Evolutionary conservation across 805 yeast species (phyloP).

Genomic region (Candida succiphila): DNA sequence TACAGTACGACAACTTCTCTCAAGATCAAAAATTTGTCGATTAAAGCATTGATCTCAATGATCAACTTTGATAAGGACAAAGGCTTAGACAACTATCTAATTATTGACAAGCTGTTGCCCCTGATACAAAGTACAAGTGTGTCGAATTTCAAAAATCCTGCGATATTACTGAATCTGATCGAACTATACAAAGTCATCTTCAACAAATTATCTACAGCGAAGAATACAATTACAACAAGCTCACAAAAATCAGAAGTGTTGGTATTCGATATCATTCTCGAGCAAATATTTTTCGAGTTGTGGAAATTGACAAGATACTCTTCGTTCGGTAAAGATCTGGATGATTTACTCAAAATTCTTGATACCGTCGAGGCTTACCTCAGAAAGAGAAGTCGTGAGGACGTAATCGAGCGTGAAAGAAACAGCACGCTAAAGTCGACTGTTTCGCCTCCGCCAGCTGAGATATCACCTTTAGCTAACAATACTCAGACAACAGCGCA

Average conservation of each 20-base stretch:
- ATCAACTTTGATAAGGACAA: slow-evolving; percentile 34
- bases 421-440: background rate
- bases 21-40: slow-evolving; percentile 62
- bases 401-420: slow-evolving; percentile 6
- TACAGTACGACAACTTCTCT: slow-evolving; percentile 81
- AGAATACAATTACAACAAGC: slow-evolving; percentile 10
- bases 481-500: background rate
- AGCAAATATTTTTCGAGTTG: slow-evolving; percentile 22
- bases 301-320: slow-evolving; percentile 23
- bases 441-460: background rate
- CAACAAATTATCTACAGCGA: slow-evolving; percentile 12
- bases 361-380: slow-evolving; percentile 11
- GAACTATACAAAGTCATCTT: slow-evolving; percentile 20
- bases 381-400: slow-evolving; percentile 8
- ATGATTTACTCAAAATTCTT: slow-evolving; percentile 8
- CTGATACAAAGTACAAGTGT: slow-evolving; percentile 35
- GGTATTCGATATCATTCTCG: slow-evolving; percentile 19
- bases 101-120: slow-evolving; percentile 76
- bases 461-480: background rate
- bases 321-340: slow-evolving; percentile 12
- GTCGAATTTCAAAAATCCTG: slow-evolving; percentile 20
- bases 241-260: slow-evolving; percentile 14
- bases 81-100: slow-evolving; percentile 59
- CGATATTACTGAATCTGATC: slow-evolving; percentile 19
- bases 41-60: slow-evolving; percentile 48